These are phyloP conservation scores for Colletotrichum orbiculare DNA, from an alignment of 2,329 filamentous ascomycete genomes.

Conservation along the genomic window DNA sequence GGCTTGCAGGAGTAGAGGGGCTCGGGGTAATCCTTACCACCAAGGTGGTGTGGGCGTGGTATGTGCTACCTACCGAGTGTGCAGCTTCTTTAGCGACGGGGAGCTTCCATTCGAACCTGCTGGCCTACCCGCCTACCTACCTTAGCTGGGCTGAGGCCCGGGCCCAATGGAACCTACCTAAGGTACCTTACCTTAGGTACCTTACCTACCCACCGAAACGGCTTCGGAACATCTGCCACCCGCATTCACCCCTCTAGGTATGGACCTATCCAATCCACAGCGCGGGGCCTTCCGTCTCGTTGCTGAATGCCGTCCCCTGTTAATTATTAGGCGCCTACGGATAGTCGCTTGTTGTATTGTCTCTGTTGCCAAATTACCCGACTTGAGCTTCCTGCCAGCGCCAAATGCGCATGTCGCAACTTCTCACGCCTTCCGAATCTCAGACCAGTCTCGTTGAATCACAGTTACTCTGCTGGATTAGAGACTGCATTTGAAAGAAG, in stretches of 20 bases:
- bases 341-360: slow-evolving; percentile 23
- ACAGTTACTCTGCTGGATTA: background rate
- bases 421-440: slow-evolving; percentile 18
- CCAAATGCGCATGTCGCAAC: slow-evolving; percentile 30
- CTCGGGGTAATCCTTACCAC: slow-evolving; percentile 33
- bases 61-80: no score
- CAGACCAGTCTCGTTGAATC: slow-evolving; percentile 12
- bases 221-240: slow-evolving; percentile 14
- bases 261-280: no score
- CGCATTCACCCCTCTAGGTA: slow-evolving; percentile 21
- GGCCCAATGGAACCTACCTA: no score
- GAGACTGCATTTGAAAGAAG: background rate
- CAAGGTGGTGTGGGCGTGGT: no score
- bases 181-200: no score
- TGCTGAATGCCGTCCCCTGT: slow-evolving; percentile 18
- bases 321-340: background rate
- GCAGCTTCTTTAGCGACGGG: slow-evolving; percentile 23
- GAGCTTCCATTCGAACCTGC: slow-evolving; percentile 3
- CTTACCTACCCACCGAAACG: background rate
- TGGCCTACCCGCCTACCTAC: slow-evolving; percentile 3
- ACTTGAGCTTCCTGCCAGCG: slow-evolving; percentile 15
- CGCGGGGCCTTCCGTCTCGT: slow-evolving; percentile 32
- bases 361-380: slow-evolving; percentile 34
- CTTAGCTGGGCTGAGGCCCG: no score
- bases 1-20: slow-evolving; percentile 5